Conservation (phyloP, 257 asterid species). For the Rehmannia glutinosa region DNA sequence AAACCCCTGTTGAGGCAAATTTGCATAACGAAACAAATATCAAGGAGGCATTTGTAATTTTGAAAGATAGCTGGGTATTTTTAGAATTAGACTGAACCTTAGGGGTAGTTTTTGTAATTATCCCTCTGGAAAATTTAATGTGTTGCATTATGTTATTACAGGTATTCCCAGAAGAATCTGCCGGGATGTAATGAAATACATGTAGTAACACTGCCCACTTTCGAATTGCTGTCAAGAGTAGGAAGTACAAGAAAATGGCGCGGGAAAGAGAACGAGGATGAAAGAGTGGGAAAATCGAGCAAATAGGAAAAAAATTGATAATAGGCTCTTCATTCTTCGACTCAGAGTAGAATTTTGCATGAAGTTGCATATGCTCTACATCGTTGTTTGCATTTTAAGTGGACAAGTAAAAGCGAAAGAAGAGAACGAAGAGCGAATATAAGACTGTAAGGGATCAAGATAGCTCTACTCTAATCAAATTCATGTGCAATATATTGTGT, state of each 20-base stretch:
- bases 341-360: no score
- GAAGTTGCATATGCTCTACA: no score
- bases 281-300: not conserved
- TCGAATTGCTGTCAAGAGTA: no score
- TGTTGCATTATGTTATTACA: not conserved
- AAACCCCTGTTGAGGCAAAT: no score
- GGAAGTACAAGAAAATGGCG: not conserved
- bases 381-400: not conserved
- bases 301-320: not conserved
- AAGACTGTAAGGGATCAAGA: not conserved
- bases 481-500: no score
- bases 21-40: no score
- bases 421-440: not conserved
- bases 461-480: no score
- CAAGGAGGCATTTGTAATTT: no score
- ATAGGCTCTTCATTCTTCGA: not conserved
- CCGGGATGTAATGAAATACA: not conserved
- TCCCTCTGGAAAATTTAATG: no score
- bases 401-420: no score
- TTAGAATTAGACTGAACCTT: not conserved
- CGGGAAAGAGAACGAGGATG: not conserved
- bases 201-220: not conserved
- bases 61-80: no score
- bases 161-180: slow-evolving; percentile 16
- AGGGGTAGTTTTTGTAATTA: not conserved